Percentiles rank a stretch among this genome's conserved stretches.
phyloP scores from a whole-genome alignment of 495 filamentous ascomycete species.

The Hyaloscypha bicolor region DNA sequence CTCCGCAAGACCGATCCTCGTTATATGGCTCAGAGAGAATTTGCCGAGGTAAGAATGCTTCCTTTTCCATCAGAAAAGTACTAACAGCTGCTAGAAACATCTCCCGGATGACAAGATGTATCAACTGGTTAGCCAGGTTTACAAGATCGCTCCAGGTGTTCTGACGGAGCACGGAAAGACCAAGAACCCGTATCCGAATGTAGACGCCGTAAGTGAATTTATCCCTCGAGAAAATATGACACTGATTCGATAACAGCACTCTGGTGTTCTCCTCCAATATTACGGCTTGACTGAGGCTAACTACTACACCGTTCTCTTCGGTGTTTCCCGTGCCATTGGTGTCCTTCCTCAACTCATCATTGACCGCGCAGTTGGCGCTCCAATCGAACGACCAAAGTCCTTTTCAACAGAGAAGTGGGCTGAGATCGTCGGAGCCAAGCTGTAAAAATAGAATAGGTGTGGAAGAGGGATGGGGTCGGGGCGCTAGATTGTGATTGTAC shows the following conservation, averaged over 20 bases:
- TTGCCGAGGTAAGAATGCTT: constrained; percentile 66
- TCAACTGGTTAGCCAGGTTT: constrained; percentile 98
- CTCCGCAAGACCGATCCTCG: constrained; percentile 99
- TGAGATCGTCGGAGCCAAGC: constrained; percentile 86
- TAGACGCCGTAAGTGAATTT: not conserved
- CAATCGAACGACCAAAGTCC: constrained; percentile 88
- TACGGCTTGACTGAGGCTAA: constrained; percentile 97
- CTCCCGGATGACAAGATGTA: constrained; percentile 84
- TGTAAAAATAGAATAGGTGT: constrained; percentile 57
- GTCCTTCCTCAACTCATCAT: constrained; percentile 99
- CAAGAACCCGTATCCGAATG: constrained; percentile 63
- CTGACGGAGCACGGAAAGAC: constrained; percentile 99
- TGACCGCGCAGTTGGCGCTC: constrained; percentile 91
- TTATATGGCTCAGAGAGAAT: constrained; percentile 95
- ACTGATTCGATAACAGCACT: constrained; percentile 56
- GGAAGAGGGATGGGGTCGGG: not conserved
- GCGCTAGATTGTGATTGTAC: constrained; percentile 18
- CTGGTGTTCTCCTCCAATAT: constrained; percentile 98
- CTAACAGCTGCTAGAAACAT: not conserved
- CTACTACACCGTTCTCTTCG: constrained; percentile 99
- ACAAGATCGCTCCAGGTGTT: constrained; percentile 98
- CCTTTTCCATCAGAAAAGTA: not conserved
- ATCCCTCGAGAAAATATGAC: not conserved
- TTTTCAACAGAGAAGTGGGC: constrained; percentile 97
- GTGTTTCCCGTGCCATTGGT: constrained; percentile 96